These are phyloP conservation scores for Coniella lustricola DNA, from an alignment of 2,329 filamentous ascomycete species.

Conservation along the genomic window DNA sequence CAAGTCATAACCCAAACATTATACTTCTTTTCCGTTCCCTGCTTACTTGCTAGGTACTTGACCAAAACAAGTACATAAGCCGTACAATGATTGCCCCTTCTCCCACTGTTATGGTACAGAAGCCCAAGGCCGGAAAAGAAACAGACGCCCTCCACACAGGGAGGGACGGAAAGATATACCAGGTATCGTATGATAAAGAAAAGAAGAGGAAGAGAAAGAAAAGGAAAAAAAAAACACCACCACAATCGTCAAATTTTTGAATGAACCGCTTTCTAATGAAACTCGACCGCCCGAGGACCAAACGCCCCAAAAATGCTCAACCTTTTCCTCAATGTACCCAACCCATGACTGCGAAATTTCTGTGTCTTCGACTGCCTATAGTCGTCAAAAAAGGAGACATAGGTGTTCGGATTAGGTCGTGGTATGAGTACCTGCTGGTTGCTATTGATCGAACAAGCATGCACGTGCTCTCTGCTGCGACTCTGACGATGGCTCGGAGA, in stretches of 20 bases:
- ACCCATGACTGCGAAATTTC: not conserved
- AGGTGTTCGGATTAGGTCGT: not conserved
- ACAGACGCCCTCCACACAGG: too few species aligned
- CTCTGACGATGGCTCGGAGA: slow-evolving; percentile 9
- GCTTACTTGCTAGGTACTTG: too few species aligned
- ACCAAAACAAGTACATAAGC: too few species aligned
- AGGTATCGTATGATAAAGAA: not conserved
- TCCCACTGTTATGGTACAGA: too few species aligned
- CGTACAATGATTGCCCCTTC: too few species aligned
- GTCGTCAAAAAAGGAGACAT: not conserved
- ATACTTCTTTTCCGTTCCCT: too few species aligned
- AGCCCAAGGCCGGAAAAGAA: too few species aligned
- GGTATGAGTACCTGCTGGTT: not conserved
- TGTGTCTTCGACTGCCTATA: not conserved
- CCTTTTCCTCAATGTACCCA: not conserved
- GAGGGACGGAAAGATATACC: too few species aligned
- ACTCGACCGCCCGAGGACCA: not conserved
- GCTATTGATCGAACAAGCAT: not conserved
- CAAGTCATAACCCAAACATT: too few species aligned
- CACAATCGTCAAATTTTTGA: not conserved
- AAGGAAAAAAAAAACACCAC: not conserved
- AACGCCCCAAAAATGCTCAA: slow-evolving; percentile 3
- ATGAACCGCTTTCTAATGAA: not conserved
- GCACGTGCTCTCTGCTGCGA: not conserved
- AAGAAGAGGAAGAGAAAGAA: not conserved